Conservation (phyloP, 371 early-diverging fungal species). For the Batkoa obscura region DNA sequence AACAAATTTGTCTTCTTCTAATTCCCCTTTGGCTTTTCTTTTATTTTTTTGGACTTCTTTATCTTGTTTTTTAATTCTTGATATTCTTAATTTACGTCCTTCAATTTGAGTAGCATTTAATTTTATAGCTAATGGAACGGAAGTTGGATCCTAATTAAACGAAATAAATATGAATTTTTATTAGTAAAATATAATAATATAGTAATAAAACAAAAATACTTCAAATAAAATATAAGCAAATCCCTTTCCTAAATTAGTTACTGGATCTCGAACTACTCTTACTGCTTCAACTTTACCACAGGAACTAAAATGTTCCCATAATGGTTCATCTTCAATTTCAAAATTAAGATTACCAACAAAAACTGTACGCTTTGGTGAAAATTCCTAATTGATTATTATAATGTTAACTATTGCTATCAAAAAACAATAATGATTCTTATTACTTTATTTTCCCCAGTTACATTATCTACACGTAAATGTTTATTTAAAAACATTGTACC, state of each 20-base stretch:
- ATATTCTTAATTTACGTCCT: constrained; percentile 33
- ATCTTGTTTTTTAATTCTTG: constrained; percentile 19
- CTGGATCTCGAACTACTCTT: constrained; percentile 65
- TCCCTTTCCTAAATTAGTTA: constrained; percentile 87
- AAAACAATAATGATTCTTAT: not conserved
- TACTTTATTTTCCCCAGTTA: constrained; percentile 23
- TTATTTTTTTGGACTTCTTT: not conserved
- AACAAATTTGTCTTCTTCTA: constrained; percentile 4
- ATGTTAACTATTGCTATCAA: no score
- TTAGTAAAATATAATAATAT: not conserved
- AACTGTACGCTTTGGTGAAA: constrained; percentile 62
- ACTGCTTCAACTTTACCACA: constrained; percentile 73
- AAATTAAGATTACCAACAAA: constrained; percentile 85
- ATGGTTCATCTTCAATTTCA: constrained; percentile 65
- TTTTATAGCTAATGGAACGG: constrained; percentile 59
- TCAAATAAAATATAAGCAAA: constrained; percentile 71
- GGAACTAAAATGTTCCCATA: constrained; percentile 65
- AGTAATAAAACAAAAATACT: constrained; percentile 10
- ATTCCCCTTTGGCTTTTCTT: not conserved
- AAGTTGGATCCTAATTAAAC: constrained; percentile 28
- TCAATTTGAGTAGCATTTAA: constrained; percentile 51
- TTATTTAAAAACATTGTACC: constrained; percentile 62
- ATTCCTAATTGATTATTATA: constrained; percentile 15
- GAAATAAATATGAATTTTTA: not conserved
- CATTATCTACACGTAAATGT: constrained; percentile 76